Base-by-base conservation (phyloP, 352 stramenopile species). In the Pythium volutum region DNA sequence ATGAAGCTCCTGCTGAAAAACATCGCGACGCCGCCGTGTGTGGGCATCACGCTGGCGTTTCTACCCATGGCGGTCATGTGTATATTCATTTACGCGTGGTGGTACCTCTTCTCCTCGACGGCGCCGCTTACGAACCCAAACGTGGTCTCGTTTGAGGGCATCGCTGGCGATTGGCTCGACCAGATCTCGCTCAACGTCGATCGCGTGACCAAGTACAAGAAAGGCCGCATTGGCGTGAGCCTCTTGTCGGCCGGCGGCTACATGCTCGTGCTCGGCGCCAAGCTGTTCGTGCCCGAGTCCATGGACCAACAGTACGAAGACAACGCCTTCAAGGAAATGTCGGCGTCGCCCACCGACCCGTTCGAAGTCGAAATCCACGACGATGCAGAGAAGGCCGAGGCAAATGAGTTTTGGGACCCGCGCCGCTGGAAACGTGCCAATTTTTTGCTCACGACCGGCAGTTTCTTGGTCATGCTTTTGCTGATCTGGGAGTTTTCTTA, bases 401-500 rank as follows among this genome's bases (percentile, higher is more conserved):
- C 83, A 47, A 77, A 88, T 48, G 84, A 93, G 50, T 79, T 87
- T 58, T 97, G 87, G 82, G 74, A 86, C 48, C 87, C 88, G 5
- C 70, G 86, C 9, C 57, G 71, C 14, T 98, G 95, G 88, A 98
- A 98, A 66, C 79, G 92, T 22, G 78, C 79, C 34, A 96, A 98
- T 58, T 84, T 98, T n/a, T 53, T 98, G 34, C 77, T 96, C 29
- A 76, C 78, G 11, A 88, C 85, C 1, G 58, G 97, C n/a, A 73
- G 63, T 18, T 85, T 97, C 59, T 85, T 97, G 75, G 73, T 75
- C 29, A 59, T 87, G 16, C 74, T 98, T 52, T 74, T 98, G n/a
- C 74, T 96, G 39, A 76, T 98, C n/a, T 97, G 91, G 79, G 97
- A 99, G 69, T 98, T 99, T 63, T 97, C 90, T 10, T 99, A 98